Conservation (phyloP, 176 grass and related monocot genomes). For the Oryza longistaminata region DNA sequence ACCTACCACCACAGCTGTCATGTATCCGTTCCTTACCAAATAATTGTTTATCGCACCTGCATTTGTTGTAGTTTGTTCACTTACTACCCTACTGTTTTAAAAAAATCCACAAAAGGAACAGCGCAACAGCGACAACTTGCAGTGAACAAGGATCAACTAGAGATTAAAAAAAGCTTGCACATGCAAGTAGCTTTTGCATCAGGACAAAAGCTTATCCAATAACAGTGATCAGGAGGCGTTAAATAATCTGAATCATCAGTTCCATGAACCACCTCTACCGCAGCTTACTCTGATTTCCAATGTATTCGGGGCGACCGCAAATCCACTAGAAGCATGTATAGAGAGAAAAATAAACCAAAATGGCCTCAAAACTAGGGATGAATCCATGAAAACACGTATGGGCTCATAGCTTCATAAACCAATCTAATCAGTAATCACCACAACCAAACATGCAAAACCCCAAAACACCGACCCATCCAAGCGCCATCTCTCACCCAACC, state of each 20-base stretch:
- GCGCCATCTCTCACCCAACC: background rate
- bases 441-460: slow-evolving; percentile 7
- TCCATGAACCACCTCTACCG: background rate
- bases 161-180: slow-evolving; percentile 18
- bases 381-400: background rate
- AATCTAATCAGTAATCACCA: background rate
- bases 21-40: background rate
- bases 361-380: background rate
- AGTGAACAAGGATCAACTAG: slow-evolving; percentile 13
- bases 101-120: slow-evolving; percentile 32
- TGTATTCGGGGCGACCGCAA: background rate
- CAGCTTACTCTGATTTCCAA: background rate
- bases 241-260: slow-evolving; percentile 11
- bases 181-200: slow-evolving; percentile 5
- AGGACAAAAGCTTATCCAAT: background rate
- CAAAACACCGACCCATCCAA: background rate
- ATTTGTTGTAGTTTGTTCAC: slow-evolving; percentile 40
- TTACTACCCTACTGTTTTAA: background rate
- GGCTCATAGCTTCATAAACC: background rate
- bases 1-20: slow-evolving; percentile 51
- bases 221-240: background rate
- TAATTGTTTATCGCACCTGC: slow-evolving; percentile 42
- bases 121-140: slow-evolving; percentile 32
- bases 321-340: background rate
- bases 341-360: background rate